These are phyloP conservation scores for Leccinum holopus DNA, from an alignment of 1,284 basidiomycete genomes.

Conservation along the genomic window DNA sequence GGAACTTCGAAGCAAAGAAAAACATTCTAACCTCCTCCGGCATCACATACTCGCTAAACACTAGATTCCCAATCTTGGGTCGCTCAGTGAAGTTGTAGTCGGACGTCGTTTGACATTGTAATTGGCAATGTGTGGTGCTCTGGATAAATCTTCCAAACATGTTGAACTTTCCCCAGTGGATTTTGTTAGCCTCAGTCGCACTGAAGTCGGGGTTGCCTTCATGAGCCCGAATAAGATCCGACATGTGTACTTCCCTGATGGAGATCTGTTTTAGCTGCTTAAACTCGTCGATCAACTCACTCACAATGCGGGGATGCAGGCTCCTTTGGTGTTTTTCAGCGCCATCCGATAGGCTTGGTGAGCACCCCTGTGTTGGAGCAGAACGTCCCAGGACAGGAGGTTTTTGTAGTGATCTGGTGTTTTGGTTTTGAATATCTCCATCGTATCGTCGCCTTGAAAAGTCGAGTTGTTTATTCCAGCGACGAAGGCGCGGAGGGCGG, in stretches of 20 bases:
- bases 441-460: conserved; percentile 66
- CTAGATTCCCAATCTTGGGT: conserved; percentile 48
- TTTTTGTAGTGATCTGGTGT: conserved; percentile 65
- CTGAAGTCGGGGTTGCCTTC: conserved; percentile 72
- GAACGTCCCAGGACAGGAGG: conserved; percentile 73
- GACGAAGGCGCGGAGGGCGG: conserved; percentile 75
- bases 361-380: conserved; percentile 67
- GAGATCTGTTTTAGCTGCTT: conserved; percentile 16
- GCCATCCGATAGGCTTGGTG: conserved; percentile 81
- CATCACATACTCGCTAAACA: conserved; percentile 57
- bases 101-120: conserved; percentile 58
- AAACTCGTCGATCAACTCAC: conserved; percentile 38
- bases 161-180: conserved; percentile 85
- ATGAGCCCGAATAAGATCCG: conserved; percentile 74
- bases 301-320: conserved; percentile 75
- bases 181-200: conserved; percentile 56
- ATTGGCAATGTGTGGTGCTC: conserved; percentile 66
- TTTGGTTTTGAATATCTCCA: conserved; percentile 64
- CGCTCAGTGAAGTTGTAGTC: conserved; percentile 61
- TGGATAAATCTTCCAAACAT: conserved; percentile 79
- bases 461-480: conserved; percentile 79
- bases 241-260: conserved; percentile 77
- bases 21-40: conserved; percentile 52
- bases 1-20: neutral
- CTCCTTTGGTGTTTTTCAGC: conserved; percentile 73